Percentiles rank a stretch among this genome's conserved stretches.
phyloP scores from a whole-genome alignment of 345 rosid genomes.

The Linum tenue region DNA sequence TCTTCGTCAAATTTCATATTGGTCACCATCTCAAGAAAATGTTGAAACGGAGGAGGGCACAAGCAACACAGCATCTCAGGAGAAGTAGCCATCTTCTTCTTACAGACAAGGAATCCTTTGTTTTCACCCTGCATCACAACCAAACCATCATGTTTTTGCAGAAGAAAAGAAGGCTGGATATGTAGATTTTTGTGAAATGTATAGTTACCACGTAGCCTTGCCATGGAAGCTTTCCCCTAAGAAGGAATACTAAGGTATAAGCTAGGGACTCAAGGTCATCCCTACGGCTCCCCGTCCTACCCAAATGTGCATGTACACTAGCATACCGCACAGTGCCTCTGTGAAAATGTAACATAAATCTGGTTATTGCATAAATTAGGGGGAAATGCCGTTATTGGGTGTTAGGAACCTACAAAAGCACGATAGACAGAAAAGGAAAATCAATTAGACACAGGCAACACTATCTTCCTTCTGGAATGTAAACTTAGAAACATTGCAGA shows the following conservation, averaged over 20 bases:
- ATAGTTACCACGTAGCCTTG: background rate
- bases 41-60: background rate
- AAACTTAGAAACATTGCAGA: too few relatives aligned
- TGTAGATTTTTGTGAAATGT: background rate
- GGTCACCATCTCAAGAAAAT: background rate
- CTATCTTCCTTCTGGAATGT: too few relatives aligned
- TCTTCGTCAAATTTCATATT: background rate
- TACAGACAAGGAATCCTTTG: background rate
- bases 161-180: background rate
- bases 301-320: conserved; percentile 7
- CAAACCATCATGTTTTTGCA: background rate
- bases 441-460: background rate
- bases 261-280: conserved; percentile 5
- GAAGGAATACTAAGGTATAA: conserved; percentile 1
- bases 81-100: background rate
- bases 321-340: conserved; percentile 3
- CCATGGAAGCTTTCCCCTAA: conserved; percentile 1
- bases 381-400: background rate
- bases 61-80: background rate
- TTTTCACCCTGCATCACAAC: background rate
- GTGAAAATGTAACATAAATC: background rate
- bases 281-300: conserved; percentile 4
- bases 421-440: background rate
- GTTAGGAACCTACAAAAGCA: background rate
- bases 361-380: background rate